Conservation (phyloP, 2,329 filamentous ascomycete species). For the Rhynchosporium secalis region DNA sequence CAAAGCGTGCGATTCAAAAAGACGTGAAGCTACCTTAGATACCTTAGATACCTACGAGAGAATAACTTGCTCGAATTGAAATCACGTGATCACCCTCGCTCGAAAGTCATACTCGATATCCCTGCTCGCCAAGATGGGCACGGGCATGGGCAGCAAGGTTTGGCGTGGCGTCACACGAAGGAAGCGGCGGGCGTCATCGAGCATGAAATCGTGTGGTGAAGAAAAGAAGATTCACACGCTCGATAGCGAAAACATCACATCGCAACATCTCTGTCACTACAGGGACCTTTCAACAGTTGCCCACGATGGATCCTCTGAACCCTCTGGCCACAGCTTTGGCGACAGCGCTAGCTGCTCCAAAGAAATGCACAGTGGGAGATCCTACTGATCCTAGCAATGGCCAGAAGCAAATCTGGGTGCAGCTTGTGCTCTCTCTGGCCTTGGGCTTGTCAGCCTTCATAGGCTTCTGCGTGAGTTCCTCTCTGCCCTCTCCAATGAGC, state of each 20-base stretch:
- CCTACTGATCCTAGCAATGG: constrained; percentile 34
- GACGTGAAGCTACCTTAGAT: too few species aligned
- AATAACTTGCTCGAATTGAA: too few species aligned
- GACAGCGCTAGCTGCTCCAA: constrained; percentile 6
- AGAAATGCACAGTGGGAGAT: constrained; percentile 32
- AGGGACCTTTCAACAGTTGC: neutral
- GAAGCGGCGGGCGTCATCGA: constrained; percentile 6
- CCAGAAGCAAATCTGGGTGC: constrained; percentile 47
- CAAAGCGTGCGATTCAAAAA: too few species aligned
- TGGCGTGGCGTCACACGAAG: constrained; percentile 2
- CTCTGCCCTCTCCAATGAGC: neutral
- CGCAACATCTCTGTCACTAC: too few species aligned
- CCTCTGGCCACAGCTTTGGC: too few species aligned
- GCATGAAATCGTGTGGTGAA: neutral
- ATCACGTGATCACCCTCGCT: neutral
- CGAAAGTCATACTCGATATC: neutral
- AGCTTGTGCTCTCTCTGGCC: constrained; percentile 70
- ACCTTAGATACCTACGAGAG: too few species aligned
- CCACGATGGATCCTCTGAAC: constrained; percentile 25
- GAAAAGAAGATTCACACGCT: neutral
- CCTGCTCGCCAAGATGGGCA: constrained; percentile 9
- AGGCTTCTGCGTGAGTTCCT: constrained; percentile 67
- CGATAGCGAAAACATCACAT: neutral
- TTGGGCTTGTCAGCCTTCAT: constrained; percentile 72
- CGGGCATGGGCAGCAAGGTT: constrained; percentile 7